Evolutionary conservation across 163 green algal genomes (phyloP), one percentile per base, ranked within the genome.

Genomic region (Scenedesmus sp.): DNA sequence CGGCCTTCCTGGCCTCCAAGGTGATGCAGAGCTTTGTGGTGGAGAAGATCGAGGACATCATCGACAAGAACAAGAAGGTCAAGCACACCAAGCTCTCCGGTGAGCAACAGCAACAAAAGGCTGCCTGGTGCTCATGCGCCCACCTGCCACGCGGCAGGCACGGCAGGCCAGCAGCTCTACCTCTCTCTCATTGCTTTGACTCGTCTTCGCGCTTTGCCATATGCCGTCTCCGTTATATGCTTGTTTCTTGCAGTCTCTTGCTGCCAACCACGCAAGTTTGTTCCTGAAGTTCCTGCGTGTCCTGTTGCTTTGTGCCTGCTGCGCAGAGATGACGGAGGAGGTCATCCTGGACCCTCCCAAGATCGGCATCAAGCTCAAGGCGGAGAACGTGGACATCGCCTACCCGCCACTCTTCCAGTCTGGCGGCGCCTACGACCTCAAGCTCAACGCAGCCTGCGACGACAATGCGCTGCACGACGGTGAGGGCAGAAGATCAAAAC

Each of bases 381-480:
- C 93, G 0, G 98, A 99, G 13, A 96, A 97, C 46, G 95, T 98
- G 15, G 98, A 99, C 94, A 97, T 99, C 59, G 98, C 98, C 64
- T 99, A 99, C 95, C 96, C 96, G 8, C 98, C 98, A 52, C 95
- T 99, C 70, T 96, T 99, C 81, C 97, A 95, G 91, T 96, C 93
- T 10, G 97, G 98, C 7, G 97, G 97, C 13, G 88, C 95, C 34
- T 99, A 98, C 93, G 96, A 99, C 92, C 93, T 99, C 13, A 95
- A 93, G 20, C 90, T 97, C 57, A 92, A 87, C 76, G 88, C 91
- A 12, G n/a, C 85, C 1, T 94, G 83, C 90, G 96, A 97, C 46
- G 97, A 98, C 66, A 93, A 93, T 10, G 73, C 90, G 2, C 93
- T 99, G 26, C 92, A 97, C 84, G 98, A 98, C 88, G 98, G 96